Base-by-base conservation (phyloP, 768 basidiomycete genomes). In the Trametes elegans region DNA sequence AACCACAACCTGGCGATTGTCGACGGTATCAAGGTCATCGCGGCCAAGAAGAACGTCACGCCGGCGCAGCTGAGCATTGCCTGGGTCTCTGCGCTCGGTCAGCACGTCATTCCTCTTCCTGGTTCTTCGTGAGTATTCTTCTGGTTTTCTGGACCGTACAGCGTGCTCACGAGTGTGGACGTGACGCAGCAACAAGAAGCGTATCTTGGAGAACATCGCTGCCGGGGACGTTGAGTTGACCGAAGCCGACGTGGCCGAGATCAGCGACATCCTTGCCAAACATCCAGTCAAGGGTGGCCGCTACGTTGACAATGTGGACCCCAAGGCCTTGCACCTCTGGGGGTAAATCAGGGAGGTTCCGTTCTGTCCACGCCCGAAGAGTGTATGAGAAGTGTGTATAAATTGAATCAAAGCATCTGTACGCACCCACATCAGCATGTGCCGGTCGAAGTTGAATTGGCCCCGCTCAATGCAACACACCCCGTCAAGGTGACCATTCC, bases 1-100 rank as follows among this genome's bases (percentile, higher is more conserved):
- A 68, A 71, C 39, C 66, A 74, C 53, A 80, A 79, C 62, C 44
- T 74, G 39, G 66, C 68, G 40, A 53, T 80, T 19, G 77, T 79
- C 10, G 73, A 79, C 14, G 66, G 57, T 18, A 60, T 80, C 29
- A 61, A 71, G 46, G 64, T 55, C n/a, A 66, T 80, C 27, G 78
- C 77, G 1, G 58, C 66, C 43, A 71, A 68, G 62, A 78, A 76
- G 65, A 70, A 70, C 5, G 63, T 79, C 28, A 72, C 76, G 0
- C 65, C 75, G 5, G 74, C 70, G 0, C 72, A 74, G 59, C 66
- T 77, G 13, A 65, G 64, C 58, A 66, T 76, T 29, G 74, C 74
- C 1, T 77, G 62, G 62, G 58, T 60, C 8, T 40, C 47, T n/a
- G 43, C 53, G 3, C 59, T 44, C 27, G 62, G 62, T n/a, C 18